These are phyloP conservation scores for Andrographis paniculata DNA, from an alignment of 305 asterid species.

Conservation along the genomic window DNA sequence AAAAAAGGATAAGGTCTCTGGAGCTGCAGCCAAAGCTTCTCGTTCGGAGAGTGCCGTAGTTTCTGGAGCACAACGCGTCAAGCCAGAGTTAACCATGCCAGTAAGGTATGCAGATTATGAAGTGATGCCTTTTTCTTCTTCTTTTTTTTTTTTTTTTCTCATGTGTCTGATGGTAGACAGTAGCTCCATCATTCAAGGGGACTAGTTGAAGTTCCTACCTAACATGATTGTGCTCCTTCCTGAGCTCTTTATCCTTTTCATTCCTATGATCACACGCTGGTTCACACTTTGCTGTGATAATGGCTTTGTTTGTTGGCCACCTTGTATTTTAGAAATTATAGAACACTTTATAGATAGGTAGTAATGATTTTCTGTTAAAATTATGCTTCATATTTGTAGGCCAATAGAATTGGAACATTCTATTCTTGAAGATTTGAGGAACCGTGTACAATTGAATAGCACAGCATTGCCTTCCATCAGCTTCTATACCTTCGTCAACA, in stretches of 20 bases:
- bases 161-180: neutral
- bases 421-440: constrained; percentile 88
- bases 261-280: too few species aligned
- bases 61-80: constrained; percentile 75
- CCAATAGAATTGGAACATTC: constrained; percentile 83
- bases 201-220: neutral
- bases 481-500: constrained; percentile 88
- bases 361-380: constrained; percentile 8
- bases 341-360: neutral
- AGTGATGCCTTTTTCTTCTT: constrained; percentile 11
- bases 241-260: neutral
- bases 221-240: neutral
- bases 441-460: constrained; percentile 84
- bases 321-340: constrained; percentile 6
- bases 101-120: constrained; percentile 41
- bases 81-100: constrained; percentile 81
- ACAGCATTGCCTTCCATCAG: constrained; percentile 77
- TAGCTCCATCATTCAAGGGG: constrained; percentile 8
- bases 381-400: constrained; percentile 28
- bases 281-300: constrained; percentile 4
- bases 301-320: neutral
- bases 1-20: constrained; percentile 75
- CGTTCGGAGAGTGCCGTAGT: constrained; percentile 53
- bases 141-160: constrained; percentile 9
- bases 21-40: constrained; percentile 62